Evolutionary conservation across 2,329 filamentous ascomycete genomes (phyloP), one percentile per base, ranked within the genome.

Genomic region (Cercospora beticola): DNA sequence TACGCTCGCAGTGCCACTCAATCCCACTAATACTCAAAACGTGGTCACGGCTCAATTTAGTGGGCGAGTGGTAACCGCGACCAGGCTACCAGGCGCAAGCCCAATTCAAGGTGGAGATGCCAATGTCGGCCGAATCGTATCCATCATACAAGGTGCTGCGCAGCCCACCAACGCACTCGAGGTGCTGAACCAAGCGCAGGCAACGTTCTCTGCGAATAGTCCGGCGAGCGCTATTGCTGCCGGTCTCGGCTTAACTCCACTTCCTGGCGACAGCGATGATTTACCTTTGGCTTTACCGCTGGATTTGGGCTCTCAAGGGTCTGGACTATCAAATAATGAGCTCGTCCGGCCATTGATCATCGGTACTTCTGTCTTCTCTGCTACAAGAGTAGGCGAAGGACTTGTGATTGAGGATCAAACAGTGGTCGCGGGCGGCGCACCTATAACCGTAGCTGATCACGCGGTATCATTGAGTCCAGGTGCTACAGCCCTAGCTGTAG

Each of bases 401-500:
- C 73, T 78, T 43, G 72, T 76, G 7, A 46, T 78, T n/a, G 74
- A 62, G 26, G 76, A 75, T 4, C 73, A 77, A 46, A 76, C 73
- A 12, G 62, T 71, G 43, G 40, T 68, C 14, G 72, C 77, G 33
- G 77, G 77, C n/a, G 74, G 74, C 12, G 52, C 73, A 10, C 65
- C 73, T 1, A 72, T 77, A 28, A 77, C 74, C 1, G 72, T 82
- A 4, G 78, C 77, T 54, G 80, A 77, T 9, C 81, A 77, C 5
- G 75, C 66, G 1, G 40, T 78, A 4, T 76, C 74, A 4, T 61
- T 79, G 2, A 72, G 73, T 23, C 76, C 78, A 21, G 81, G 78
- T 31, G 81, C 75, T 14, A 77, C 76, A 26, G 80, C 78, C 6
- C 69, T 82, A 3, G 71, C 81, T 18, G 67, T 78, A 16, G 78